Base-by-base conservation (phyloP, 768 basidiomycete species). In the Rhizopogon roseolus region DNA sequence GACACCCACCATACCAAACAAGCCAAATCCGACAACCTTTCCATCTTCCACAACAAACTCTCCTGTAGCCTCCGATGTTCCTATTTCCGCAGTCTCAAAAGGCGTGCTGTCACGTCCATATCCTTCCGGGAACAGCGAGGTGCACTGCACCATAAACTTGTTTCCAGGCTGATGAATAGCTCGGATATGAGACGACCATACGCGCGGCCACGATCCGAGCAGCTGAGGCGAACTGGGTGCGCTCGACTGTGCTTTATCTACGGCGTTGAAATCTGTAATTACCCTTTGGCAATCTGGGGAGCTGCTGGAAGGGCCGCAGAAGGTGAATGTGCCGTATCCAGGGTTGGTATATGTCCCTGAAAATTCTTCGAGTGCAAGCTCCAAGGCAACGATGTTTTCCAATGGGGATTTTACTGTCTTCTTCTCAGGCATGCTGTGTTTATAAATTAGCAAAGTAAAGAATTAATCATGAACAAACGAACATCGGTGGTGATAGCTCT, bases 161-260 rank as follows among this genome's bases (percentile, higher is more conserved):
- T 59, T 32, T 9, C 55, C 66, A 27, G 55, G 50, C 36, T 34
- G 22, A 51, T 60, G 61, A 13, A 41, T 52, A 49, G 73, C 46
- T 3, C 73, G 71, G 16, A 75, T 38, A 55, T 79, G 76, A 16
- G 72, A 67, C 0, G 66, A 62, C 69, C 69, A 74, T 27, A 66
- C 22, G 10, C 66, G 68, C 3, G 67, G 62, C 66, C 71, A 73
- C 13, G 57, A 60, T 0, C 66, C 67, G 53, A 71, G 60, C 5
- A 74, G 61, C 17, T 66, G 61, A 4, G 27, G 32, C 14, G 14
- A 25, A 13, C 34, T 27, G 14, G 16, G 50, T 6, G 50, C 37
- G 19, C 34, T 14, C 0, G 49, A 46, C 9, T 54, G 56, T 16
- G 25, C 55, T 25, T 56, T 6, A n/a, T 71, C 66, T 14, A 71